phyloP scores from a whole-genome alignment of 306 rosid genomes.

The Cicer cuneatum region DNA sequence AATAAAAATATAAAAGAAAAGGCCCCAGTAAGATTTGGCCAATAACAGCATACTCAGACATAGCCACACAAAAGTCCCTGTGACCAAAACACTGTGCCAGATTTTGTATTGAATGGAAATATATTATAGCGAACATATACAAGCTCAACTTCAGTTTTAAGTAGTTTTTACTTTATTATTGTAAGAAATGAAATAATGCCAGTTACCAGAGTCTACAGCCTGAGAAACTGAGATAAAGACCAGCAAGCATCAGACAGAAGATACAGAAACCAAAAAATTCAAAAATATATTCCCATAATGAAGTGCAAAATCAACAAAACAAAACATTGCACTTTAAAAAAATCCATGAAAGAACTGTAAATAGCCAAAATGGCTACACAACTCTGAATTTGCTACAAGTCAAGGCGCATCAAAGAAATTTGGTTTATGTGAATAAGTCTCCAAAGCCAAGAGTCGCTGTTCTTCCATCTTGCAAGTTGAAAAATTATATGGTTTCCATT shows the following conservation, averaged over 20 bases:
- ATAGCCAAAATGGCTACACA: slow-evolving; percentile 2
- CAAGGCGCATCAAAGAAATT: neutral
- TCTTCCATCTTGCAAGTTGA: neutral
- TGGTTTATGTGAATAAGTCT: neutral
- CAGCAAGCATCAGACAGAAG: neutral
- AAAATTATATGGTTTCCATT: neutral
- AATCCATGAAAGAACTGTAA: neutral
- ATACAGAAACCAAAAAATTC: slow-evolving; percentile 13
- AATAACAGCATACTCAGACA: neutral
- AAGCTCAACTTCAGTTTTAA: neutral
- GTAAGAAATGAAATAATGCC: neutral
- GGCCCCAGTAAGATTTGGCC: neutral
- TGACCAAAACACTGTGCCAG: slow-evolving; percentile 17
- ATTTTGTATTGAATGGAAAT: neutral
- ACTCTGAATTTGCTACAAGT: neutral
- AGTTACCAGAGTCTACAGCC: neutral
- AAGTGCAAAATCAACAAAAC: neutral
- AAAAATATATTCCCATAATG: neutral
- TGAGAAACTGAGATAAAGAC: neutral
- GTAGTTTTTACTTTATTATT: neutral
- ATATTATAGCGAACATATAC: neutral
- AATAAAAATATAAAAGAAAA: neutral
- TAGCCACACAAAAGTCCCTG: neutral
- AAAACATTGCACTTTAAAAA: neutral
- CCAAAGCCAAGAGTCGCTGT: neutral